Evolutionary conservation across 2,329 filamentous ascomycete genomes (phyloP).

Genomic region (Penicillium sp.): DNA sequence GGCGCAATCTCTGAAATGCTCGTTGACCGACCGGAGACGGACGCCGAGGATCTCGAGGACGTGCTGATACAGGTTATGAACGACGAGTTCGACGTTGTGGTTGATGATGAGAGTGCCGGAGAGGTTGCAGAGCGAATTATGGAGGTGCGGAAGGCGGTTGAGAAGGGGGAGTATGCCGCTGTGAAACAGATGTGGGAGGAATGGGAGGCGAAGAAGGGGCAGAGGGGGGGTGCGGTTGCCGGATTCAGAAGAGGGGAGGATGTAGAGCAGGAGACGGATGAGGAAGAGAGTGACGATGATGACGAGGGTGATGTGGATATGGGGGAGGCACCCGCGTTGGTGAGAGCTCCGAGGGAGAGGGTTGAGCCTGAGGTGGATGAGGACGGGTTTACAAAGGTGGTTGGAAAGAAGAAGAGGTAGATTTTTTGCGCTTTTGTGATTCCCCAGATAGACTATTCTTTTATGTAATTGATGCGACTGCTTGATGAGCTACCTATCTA

Average conservation of each 20-base stretch:
- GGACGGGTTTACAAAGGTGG: conserved; percentile 79
- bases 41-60: conserved; percentile 79
- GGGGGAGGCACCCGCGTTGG: conserved; percentile 70
- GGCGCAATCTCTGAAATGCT: conserved; percentile 85
- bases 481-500: conserved; percentile 6
- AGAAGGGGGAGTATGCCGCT: conserved; percentile 67
- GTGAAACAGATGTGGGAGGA: conserved; percentile 64
- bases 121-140: conserved; percentile 76
- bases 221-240: conserved; percentile 38
- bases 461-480: conserved; percentile 13
- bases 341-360: conserved; percentile 65
- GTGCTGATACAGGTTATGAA: conserved; percentile 88
- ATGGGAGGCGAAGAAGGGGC: conserved; percentile 44
- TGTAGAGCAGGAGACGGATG: conserved; percentile 62
- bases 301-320: conserved; percentile 66
- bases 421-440: conserved; percentile 19
- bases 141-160: conserved; percentile 66
- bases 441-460: conserved; percentile 19
- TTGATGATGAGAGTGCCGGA: conserved; percentile 85
- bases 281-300: conserved; percentile 62
- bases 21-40: conserved; percentile 62
- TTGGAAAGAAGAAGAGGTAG: conserved; percentile 67
- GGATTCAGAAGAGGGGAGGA: conserved; percentile 49
- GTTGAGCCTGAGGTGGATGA: conserved; percentile 74
- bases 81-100: conserved; percentile 91